phyloP scores from a whole-genome alignment of 148 eudicot species.

The Cornus controversa region DNA sequence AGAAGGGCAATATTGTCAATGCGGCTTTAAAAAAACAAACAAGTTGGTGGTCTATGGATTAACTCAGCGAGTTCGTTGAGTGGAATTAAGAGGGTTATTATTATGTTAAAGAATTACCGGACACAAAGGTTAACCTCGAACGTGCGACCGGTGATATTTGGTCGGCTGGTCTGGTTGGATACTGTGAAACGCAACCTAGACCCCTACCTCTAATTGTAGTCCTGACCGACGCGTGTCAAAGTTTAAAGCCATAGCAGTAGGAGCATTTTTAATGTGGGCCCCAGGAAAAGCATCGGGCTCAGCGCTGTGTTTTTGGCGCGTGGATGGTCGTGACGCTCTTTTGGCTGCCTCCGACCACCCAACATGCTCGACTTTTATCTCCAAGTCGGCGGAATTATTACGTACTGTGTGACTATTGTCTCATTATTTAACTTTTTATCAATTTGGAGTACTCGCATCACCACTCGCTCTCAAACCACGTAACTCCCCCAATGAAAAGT shows the following conservation, averaged over 20 bases:
- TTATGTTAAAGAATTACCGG: neutral
- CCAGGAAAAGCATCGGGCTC: neutral
- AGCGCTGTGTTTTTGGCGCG: neutral
- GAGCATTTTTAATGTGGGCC: neutral
- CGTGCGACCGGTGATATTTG: neutral
- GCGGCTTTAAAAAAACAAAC: no score
- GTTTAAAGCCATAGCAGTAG: neutral
- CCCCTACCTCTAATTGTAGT: neutral
- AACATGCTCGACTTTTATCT: slow-evolving; percentile 28
- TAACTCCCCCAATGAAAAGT: no score
- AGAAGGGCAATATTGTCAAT: no score
- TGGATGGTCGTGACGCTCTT: neutral
- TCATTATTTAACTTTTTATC: neutral
- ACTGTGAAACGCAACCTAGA: slow-evolving; percentile 12
- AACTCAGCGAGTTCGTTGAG: no score
- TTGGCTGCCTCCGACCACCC: slow-evolving; percentile 38
- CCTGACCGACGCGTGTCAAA: slow-evolving; percentile 7
- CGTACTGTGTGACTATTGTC: neutral
- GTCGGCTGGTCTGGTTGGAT: slow-evolving; percentile 10
- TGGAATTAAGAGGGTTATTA: no score
- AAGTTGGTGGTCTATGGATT: no score
- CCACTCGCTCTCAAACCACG: neutral
- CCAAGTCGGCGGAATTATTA: slow-evolving; percentile 20
- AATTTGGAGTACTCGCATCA: neutral
- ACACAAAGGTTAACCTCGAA: neutral